These are phyloP conservation scores for Lachancea nothofagi DNA, from an alignment of 805 yeast species.

Conservation along the genomic window DNA sequence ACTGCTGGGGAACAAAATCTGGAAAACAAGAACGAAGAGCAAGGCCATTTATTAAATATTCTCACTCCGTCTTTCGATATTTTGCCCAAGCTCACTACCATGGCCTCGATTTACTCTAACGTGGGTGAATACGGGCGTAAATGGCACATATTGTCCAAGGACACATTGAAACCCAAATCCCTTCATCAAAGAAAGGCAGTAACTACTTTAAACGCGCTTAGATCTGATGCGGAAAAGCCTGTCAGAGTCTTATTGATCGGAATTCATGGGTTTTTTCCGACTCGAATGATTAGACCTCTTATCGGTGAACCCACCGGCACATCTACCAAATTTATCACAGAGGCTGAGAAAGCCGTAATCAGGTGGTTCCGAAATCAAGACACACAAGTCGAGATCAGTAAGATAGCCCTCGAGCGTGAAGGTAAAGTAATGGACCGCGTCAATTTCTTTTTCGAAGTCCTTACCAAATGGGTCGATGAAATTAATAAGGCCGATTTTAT, in stretches of 20 bases:
- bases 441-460: conserved; percentile 65
- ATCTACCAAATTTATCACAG: conserved; percentile 81
- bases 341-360: conserved; percentile 74
- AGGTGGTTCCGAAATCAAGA: conserved; percentile 52
- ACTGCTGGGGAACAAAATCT: conserved; percentile 11
- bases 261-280: conserved; percentile 95
- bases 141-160: conserved; percentile 8
- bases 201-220: conserved; percentile 16
- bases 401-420: conserved; percentile 89
- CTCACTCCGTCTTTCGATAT: conserved; percentile 30
- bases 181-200: conserved; percentile 17
- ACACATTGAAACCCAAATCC: conserved; percentile 9
- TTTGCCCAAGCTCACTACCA: conserved; percentile 23
- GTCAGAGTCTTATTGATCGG: conserved; percentile 78
- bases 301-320: conserved; percentile 98
- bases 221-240: conserved; percentile 27
- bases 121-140: conserved; percentile 10
- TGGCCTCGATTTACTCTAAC: conserved; percentile 22
- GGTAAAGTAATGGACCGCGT: conserved; percentile 87
- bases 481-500: conserved; percentile 69
- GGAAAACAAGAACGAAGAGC: conserved; percentile 13
- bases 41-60: conserved; percentile 22
- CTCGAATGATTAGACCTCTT: conserved; percentile 72
- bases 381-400: conserved; percentile 56
- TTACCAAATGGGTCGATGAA: conserved; percentile 57